Conservation (phyloP, 441 rosid species). For the Corymbia citriodora region DNA sequence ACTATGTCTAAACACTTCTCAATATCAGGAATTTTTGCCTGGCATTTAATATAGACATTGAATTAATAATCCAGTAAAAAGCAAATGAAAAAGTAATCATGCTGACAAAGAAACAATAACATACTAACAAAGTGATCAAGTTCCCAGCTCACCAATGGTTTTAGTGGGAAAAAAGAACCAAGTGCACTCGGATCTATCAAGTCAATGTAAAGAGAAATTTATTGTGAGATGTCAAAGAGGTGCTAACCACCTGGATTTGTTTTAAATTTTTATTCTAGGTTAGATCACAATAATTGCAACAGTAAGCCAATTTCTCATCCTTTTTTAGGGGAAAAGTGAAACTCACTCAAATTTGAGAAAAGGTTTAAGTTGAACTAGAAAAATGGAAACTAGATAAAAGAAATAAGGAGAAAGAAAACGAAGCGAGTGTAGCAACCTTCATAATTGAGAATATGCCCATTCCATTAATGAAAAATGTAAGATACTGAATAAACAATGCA, state of each 20-base stretch:
- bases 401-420: background rate
- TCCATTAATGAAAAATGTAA: background rate
- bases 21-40: conserved; percentile 98
- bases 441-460: background rate
- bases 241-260: background rate
- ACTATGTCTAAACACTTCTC: conserved; percentile 91
- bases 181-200: background rate
- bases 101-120: background rate
- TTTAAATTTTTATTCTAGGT: background rate
- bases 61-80: background rate
- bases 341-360: background rate
- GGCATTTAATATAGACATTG: background rate
- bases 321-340: background rate
- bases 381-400: background rate
- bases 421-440: background rate
- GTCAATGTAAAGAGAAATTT: background rate
- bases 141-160: background rate
- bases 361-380: background rate
- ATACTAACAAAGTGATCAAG: background rate
- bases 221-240: background rate
- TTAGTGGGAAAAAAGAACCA: background rate
- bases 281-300: background rate
- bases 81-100: background rate
- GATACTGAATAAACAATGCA: background rate
- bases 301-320: background rate